These are phyloP conservation scores for Rhodotorula sp. DNA, from an alignment of 1,284 basidiomycete genomes.

Conservation along the genomic window DNA sequence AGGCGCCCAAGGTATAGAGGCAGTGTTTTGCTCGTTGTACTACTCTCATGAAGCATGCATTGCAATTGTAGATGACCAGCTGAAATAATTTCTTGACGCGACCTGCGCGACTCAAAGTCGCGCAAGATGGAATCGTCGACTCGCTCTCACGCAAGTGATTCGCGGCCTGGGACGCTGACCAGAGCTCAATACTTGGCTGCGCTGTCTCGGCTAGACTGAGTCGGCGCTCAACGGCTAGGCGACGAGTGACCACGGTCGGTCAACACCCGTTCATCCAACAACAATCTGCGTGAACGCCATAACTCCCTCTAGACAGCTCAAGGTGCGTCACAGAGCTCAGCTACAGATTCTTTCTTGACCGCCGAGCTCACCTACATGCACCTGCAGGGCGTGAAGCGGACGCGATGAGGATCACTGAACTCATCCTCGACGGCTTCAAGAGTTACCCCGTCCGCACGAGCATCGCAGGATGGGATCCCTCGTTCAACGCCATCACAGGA, in stretches of 20 bases:
- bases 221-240: background rate
- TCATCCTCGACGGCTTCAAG: conserved; percentile 55
- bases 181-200: background rate
- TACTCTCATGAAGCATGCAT: background rate
- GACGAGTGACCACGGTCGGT: background rate
- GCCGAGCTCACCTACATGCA: background rate
- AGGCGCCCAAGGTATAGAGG: background rate
- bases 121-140: too few relatives aligned
- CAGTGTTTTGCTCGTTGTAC: background rate
- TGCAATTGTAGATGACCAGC: background rate
- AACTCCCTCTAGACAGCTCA: background rate
- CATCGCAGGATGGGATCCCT: conserved; percentile 52
- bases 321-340: background rate
- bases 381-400: background rate
- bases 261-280: background rate
- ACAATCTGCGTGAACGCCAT: background rate
- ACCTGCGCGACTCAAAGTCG: too few relatives aligned
- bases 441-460: conserved; percentile 50
- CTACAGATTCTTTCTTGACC: too few relatives aligned
- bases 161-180: too few relatives aligned
- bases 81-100: background rate
- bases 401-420: conserved; percentile 51
- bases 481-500: conserved; percentile 54
- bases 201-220: background rate
- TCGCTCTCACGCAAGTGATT: too few relatives aligned